These are phyloP conservation scores for Pyrrhoderma lamaoense DNA, from an alignment of 1,284 basidiomycete genomes.

Conservation along the genomic window DNA sequence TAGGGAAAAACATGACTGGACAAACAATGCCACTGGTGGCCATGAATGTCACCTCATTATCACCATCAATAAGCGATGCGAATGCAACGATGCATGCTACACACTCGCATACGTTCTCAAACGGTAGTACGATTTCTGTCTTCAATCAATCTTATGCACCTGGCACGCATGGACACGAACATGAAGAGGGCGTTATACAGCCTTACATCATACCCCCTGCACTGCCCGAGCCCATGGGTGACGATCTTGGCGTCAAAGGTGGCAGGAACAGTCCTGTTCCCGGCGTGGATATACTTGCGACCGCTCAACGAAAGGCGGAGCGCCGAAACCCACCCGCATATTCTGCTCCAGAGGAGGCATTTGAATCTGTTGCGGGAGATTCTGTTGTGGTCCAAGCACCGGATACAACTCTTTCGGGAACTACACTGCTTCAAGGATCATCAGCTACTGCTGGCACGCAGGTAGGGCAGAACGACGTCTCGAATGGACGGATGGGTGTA, in stretches of 20 bases:
- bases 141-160: not conserved
- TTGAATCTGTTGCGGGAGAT: not conserved
- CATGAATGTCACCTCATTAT: not conserved
- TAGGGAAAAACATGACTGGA: too few species aligned
- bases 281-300: not conserved
- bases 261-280: too few species aligned
- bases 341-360: not conserved
- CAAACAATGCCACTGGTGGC: too few species aligned
- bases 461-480: not conserved
- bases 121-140: conserved; percentile 1
- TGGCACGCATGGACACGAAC: not conserved
- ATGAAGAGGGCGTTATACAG: conserved; percentile 6
- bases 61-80: conserved; percentile 3
- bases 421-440: not conserved
- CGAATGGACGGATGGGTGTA: not conserved
- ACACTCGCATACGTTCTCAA: conserved; percentile 6
- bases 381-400: not conserved
- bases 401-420: not conserved
- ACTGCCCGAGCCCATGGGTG: not conserved
- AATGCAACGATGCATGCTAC: not conserved
- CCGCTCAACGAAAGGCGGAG: not conserved
- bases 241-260: not conserved
- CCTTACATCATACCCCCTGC: conserved; percentile 11
- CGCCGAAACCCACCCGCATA: conserved; percentile 12
- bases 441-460: not conserved